Base-by-base conservation (phyloP, 306 rosid genomes). In the Astragalus membranaceus region DNA sequence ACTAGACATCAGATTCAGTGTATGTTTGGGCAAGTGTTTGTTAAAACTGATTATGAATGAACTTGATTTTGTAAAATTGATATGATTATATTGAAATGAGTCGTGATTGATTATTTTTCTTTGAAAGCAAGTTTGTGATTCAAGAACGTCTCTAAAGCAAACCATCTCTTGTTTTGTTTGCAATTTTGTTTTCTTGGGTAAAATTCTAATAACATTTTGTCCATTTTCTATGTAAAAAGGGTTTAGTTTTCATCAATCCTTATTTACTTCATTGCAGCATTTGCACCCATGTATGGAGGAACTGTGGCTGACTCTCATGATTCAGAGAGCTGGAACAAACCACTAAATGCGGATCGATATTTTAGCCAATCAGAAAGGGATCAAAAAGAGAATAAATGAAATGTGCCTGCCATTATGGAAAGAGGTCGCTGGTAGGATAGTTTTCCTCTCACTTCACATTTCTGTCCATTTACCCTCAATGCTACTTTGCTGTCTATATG, bases 211-310 rank as follows among this genome's bases (percentile, higher is more conserved):
- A 13, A 33, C 44, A 32, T 14, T 69, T 76, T 43, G 10, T 37
- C 37, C 33, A 29, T 61, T 16, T 16, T 32, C 37, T n/a, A 51
- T 20, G 20, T 43, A 47, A 54, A 29, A 49, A 48, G 48, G 26
- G 17, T 70, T 71, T 32, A 37, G 10, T 80, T 52, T 13, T 74
- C 66, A 48, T 69, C 33, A 7, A 44, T 56, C 74, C 15, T 26
- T 51, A 14, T 52, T 13, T 55, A 51, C 72, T 50, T 54, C 61
- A 49, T 76, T 75, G 84, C 92, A 94, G 98, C 96, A 67, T 94
- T 94, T 85, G 98, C 97, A 32, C 95, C 96, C 33, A 90, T 90
- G 81, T 65, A 78, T 70, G 92, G 88, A 15, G 85, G 78, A 51
- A 36, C 47, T 50, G 30, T 73, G 67, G 63, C 88, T 30, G 69